Evolutionary conservation across 2,329 filamentous ascomycete species (phyloP).

Genomic region (Alternaria panax): DNA sequence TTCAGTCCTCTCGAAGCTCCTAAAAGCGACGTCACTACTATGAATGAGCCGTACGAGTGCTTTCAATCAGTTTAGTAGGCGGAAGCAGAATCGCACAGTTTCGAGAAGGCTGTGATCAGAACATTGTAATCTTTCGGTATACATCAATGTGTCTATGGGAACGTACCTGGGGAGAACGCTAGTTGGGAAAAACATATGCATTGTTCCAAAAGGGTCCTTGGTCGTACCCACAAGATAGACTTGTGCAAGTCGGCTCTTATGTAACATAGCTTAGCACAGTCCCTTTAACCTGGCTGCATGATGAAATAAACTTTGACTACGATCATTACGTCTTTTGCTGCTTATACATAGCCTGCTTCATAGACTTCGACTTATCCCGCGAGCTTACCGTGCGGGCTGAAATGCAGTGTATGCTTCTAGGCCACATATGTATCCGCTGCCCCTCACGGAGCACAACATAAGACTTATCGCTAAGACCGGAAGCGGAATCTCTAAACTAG

Average conservation of each 20-base stretch:
- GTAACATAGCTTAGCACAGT: no score
- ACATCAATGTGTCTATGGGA: background rate
- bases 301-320: no score
- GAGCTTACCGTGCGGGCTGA: background rate
- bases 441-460: background rate
- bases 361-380: background rate
- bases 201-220: no score
- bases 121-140: background rate
- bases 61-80: background rate
- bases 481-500: background rate
- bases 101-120: background rate
- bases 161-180: background rate
- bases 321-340: no score
- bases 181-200: background rate
- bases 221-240: no score
- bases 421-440: background rate
- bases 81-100: background rate
- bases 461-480: background rate
- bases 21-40: background rate
- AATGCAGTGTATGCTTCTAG: background rate
- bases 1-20: background rate
- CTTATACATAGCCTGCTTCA: no score
- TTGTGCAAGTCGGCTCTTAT: no score
- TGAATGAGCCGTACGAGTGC: background rate
- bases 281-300: no score